Percentiles rank a stretch among this genome's conserved stretches.
Evolutionary conservation across 225 moss, liverwort and hornwort genomes (phyloP).

Genomic region (Thuidium tamariscinum): DNA sequence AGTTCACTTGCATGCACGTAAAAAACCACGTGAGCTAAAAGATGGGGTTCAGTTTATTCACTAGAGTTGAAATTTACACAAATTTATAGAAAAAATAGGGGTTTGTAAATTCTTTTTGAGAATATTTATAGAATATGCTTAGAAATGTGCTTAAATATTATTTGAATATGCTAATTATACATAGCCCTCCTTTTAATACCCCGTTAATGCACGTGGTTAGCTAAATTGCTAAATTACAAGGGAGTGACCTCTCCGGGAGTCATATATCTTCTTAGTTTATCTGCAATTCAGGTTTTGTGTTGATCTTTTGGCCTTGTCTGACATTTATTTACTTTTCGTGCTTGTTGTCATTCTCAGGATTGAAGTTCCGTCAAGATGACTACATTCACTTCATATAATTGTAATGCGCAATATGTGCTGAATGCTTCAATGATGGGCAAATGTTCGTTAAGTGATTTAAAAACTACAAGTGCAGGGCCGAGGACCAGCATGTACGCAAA

Average conservation of each 20-base stretch:
- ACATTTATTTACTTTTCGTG: background rate
- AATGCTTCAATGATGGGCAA: slow-evolving; percentile 13
- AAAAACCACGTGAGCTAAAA: too few relatives aligned
- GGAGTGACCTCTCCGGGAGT: background rate
- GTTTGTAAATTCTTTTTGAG: background rate
- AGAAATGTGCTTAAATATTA: background rate
- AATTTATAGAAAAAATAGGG: background rate
- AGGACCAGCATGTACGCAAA: slow-evolving; percentile 1
- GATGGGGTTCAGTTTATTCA: background rate
- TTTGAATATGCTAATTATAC: background rate
- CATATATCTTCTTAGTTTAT: background rate
- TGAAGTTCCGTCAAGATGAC: slow-evolving; percentile 12
- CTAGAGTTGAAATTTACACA: background rate
- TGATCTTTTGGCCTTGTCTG: background rate
- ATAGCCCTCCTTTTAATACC: background rate
- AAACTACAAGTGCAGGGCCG: background rate
- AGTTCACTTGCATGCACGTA: background rate
- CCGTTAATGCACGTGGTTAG: too few relatives aligned
- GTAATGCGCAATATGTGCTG: slow-evolving; percentile 15
- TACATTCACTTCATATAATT: background rate
- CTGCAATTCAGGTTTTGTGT: background rate
- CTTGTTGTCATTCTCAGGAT: slow-evolving; percentile 8
- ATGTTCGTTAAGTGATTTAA: background rate
- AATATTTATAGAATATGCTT: background rate
- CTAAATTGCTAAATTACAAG: background rate